Evolutionary conservation across 176 grass and related monocot genomes (phyloP).

Genomic region (Lolium multiflorum): DNA sequence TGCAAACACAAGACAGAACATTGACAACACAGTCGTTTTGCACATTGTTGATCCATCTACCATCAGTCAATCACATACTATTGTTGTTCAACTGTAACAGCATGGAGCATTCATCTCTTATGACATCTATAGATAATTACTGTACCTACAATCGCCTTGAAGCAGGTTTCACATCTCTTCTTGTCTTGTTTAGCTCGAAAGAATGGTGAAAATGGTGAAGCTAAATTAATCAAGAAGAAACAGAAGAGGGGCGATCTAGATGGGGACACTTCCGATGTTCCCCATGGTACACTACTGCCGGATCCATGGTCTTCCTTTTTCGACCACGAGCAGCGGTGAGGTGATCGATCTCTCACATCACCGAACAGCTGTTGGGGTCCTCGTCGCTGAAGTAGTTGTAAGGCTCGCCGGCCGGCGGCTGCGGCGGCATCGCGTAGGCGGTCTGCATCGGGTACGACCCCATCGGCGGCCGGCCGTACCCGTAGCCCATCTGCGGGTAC

Average conservation of each 20-base stretch:
- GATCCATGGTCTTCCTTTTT: neutral
- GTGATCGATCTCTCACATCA: slow-evolving; percentile 61
- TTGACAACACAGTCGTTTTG: slow-evolving; percentile 11
- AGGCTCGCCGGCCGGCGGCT: slow-evolving; percentile 33
- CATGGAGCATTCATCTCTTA: slow-evolving; percentile 38
- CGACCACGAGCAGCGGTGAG: slow-evolving; percentile 5
- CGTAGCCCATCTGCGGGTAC: slow-evolving; percentile 65
- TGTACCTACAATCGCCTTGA: slow-evolving; percentile 74
- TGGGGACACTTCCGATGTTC: slow-evolving; percentile 33
- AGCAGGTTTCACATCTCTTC: slow-evolving; percentile 35
- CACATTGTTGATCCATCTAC: slow-evolving; percentile 36
- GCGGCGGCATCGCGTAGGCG: slow-evolving; percentile 40
- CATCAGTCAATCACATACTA: slow-evolving; percentile 9
- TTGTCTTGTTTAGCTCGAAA: slow-evolving; percentile 26
- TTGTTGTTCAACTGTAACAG: slow-evolving; percentile 39
- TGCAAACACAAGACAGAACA: neutral
- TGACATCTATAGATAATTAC: slow-evolving; percentile 67
- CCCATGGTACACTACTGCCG: slow-evolving; percentile 39
- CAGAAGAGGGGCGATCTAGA: slow-evolving; percentile 30
- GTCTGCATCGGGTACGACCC: slow-evolving; percentile 45
- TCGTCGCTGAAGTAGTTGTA: slow-evolving; percentile 86
- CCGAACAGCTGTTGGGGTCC: slow-evolving; percentile 74
- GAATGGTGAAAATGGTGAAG: slow-evolving; percentile 43
- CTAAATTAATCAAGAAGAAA: slow-evolving; percentile 38
- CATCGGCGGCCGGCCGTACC: slow-evolving; percentile 56